Percentiles rank a stretch among this genome's conserved stretches.
phyloP scores from a whole-genome alignment of 2,329 filamentous ascomycete genomes.

The Exutisphaerella laricina region DNA sequence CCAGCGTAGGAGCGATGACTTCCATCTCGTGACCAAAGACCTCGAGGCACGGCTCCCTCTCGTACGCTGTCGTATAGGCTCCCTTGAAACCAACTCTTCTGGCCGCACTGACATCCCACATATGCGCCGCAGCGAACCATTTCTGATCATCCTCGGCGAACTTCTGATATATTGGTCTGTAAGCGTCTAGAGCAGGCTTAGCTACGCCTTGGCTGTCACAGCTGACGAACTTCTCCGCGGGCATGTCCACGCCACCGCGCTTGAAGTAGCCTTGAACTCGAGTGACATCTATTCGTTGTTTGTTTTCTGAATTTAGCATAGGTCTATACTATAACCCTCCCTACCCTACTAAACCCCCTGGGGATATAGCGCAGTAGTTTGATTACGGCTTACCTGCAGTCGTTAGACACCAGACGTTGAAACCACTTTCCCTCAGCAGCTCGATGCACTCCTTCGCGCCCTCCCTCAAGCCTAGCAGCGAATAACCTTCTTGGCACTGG shows the following conservation, averaged over 20 bases:
- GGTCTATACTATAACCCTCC: neutral
- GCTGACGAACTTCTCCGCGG: slow-evolving; percentile 46
- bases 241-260: slow-evolving; percentile 46
- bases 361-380: too few species aligned
- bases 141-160: slow-evolving; percentile 37
- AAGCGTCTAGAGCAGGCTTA: slow-evolving; percentile 48
- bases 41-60: slow-evolving; percentile 47
- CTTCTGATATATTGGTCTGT: slow-evolving; percentile 40
- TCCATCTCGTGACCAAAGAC: slow-evolving; percentile 49
- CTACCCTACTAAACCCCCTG: too few species aligned
- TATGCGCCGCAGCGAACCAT: slow-evolving; percentile 57
- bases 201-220: slow-evolving; percentile 47
- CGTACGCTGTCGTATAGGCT: slow-evolving; percentile 50
- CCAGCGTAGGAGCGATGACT: slow-evolving; percentile 44
- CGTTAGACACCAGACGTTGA: slow-evolving; percentile 51
- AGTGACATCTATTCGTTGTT: slow-evolving; percentile 40
- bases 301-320: too few species aligned
- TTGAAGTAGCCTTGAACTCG: slow-evolving; percentile 51
- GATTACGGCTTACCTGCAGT: slow-evolving; percentile 35
- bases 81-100: slow-evolving; percentile 45
- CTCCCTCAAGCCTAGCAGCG: slow-evolving; percentile 30
- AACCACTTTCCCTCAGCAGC: slow-evolving; percentile 42
- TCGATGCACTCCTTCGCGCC: slow-evolving; percentile 41
- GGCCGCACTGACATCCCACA: slow-evolving; percentile 55
- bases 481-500: slow-evolving; percentile 39